Conservation (phyloP, 2,329 filamentous ascomycete species). For the Colletotrichum musae region DNA sequence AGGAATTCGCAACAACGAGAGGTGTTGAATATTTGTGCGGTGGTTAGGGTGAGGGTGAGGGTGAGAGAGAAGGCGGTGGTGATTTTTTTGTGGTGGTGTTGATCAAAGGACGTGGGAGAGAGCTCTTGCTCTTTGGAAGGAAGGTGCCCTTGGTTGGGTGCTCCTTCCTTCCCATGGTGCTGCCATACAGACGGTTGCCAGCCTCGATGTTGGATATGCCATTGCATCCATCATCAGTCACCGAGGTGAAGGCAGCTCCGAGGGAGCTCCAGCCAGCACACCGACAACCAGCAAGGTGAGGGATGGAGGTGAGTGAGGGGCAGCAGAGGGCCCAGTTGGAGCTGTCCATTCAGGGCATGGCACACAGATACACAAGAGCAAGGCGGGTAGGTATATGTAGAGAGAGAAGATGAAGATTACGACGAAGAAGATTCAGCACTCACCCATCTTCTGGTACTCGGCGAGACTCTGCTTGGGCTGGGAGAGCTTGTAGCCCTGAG, state of each 20-base stretch:
- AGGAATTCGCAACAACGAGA: too few relatives aligned
- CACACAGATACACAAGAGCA: too few relatives aligned
- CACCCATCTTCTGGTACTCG: conserved; percentile 94
- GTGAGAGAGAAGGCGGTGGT: neutral
- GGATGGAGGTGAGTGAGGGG: too few relatives aligned
- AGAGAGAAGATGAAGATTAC: conserved; percentile 2
- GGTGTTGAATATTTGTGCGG: too few relatives aligned
- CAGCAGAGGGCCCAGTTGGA: too few relatives aligned
- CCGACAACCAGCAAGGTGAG: too few relatives aligned
- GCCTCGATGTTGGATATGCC: too few relatives aligned
- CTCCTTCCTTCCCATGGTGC: conserved; percentile 11
- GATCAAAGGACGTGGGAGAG: neutral
- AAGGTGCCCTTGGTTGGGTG: conserved; percentile 16
- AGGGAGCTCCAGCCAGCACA: too few relatives aligned
- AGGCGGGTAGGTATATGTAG: neutral
- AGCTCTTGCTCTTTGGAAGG: neutral
- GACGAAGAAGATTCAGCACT: conserved; percentile 53
- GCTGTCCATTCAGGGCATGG: too few relatives aligned
- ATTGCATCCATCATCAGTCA: conserved; percentile 2
- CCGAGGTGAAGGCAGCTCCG: conserved; percentile 10
- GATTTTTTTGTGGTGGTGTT: conserved; percentile 1
- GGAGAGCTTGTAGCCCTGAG: conserved; percentile 96
- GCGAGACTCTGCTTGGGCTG: conserved; percentile 97
- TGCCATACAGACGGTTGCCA: too few relatives aligned
- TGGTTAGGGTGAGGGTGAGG: too few relatives aligned